phyloP scores from a whole-genome alignment of 495 filamentous ascomycete genomes.

The Xylaria castorea region DNA sequence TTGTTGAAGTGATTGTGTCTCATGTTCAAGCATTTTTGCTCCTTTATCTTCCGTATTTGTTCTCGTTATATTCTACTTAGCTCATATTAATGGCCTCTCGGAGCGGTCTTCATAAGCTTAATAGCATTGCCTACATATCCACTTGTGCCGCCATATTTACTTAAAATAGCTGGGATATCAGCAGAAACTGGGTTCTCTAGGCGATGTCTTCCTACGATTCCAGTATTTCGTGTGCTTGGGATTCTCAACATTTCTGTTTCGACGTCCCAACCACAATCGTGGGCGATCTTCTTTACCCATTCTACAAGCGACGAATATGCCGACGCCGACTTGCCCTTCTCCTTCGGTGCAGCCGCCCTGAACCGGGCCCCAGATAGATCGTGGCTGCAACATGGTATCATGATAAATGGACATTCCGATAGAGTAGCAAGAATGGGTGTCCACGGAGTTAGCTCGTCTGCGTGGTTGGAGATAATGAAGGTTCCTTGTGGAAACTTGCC shows the following conservation, averaged over 20 bases:
- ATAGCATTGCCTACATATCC: slow-evolving; percentile 63
- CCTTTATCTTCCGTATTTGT: background rate
- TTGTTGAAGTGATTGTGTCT: background rate
- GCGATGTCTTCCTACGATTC: slow-evolving; percentile 67
- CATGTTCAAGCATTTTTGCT: background rate
- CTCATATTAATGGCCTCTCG: slow-evolving; percentile 46
- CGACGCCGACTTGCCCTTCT: slow-evolving; percentile 55
- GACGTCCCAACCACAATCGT: slow-evolving; percentile 73
- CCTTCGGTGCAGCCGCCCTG: slow-evolving; percentile 69
- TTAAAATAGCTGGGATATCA: slow-evolving; percentile 50
- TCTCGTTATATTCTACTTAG: background rate
- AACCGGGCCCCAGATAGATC: slow-evolving; percentile 75
- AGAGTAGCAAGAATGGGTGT: slow-evolving; percentile 85
- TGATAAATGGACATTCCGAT: slow-evolving; percentile 79
- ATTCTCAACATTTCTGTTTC: slow-evolving; percentile 85
- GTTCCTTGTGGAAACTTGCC: slow-evolving; percentile 77
- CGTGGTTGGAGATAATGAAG: slow-evolving; percentile 96
- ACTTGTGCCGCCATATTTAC: slow-evolving; percentile 59
- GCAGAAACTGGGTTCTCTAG: background rate
- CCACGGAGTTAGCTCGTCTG: slow-evolving; percentile 95
- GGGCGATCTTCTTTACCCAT: slow-evolving; percentile 71
- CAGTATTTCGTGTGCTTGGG: slow-evolving; percentile 87
- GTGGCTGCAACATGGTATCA: slow-evolving; percentile 95
- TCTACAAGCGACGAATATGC: slow-evolving; percentile 77
- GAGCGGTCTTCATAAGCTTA: slow-evolving; percentile 53